A percentile compares a stretch with the other conserved stretches of the same genome.
These are phyloP conservation scores for Westerdykella aurantiaca DNA, from an alignment of 2,329 filamentous ascomycete species.

Conservation along the genomic window DNA sequence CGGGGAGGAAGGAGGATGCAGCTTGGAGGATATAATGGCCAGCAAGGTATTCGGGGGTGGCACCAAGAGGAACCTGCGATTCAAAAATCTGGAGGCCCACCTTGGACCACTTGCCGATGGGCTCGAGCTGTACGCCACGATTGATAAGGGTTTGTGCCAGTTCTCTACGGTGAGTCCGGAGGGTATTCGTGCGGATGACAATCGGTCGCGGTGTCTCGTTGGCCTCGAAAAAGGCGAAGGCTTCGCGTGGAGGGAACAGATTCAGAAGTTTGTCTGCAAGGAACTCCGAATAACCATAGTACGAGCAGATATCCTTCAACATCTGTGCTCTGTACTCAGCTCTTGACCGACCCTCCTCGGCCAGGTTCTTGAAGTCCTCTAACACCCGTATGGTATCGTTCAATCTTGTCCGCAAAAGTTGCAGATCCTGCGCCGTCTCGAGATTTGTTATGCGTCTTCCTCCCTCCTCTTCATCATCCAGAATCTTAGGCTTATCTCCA, in stretches of 20 bases:
- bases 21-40: constrained; percentile 98
- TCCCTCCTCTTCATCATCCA: constrained; percentile 56
- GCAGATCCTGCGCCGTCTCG: constrained; percentile 68
- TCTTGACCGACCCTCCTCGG: constrained; percentile 73
- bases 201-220: constrained; percentile 93
- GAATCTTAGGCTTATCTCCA: constrained; percentile 63
- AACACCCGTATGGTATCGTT: constrained; percentile 90
- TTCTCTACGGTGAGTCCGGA: constrained; percentile 69
- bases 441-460: constrained; percentile 55
- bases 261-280: constrained; percentile 94
- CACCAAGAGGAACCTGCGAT: constrained; percentile 77
- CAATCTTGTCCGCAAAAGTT: constrained; percentile 80
- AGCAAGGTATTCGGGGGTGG: constrained; percentile 93
- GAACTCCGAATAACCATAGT: constrained; percentile 93
- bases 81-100: constrained; percentile 96
- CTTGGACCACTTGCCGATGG: constrained; percentile 98
- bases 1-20: constrained; percentile 90
- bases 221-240: constrained; percentile 96
- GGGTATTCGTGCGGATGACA: constrained; percentile 93
- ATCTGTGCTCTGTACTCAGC: constrained; percentile 84
- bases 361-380: constrained; percentile 77
- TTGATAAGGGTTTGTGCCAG: constrained; percentile 93
- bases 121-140: constrained; percentile 90
- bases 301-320: constrained; percentile 85
- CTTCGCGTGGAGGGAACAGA: constrained; percentile 87